Base-by-base conservation (phyloP, 352 stramenopile species). In the Globisporangium rhizosaccharum region DNA sequence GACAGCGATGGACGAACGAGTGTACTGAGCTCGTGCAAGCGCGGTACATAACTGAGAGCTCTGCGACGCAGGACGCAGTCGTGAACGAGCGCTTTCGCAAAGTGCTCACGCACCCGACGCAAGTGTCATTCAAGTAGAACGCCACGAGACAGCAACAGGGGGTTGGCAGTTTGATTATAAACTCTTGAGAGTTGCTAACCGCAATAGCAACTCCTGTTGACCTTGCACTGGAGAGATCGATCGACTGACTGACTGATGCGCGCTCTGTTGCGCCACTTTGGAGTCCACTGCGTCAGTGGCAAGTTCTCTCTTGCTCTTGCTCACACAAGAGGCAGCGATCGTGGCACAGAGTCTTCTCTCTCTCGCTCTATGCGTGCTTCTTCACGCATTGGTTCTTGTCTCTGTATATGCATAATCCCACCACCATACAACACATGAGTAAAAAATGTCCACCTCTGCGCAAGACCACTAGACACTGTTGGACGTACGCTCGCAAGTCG, bases 401-500 rank as follows among this genome's bases (percentile, higher is more conserved):
- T 56, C 78, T 88, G 26, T 8, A 58, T 28, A 48, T 9, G 20
- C 14, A 37, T 5, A n/a, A 54, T 20, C 55, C 30, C 30, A 57
- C 28, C 28, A 25, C 20, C 44, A 48, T 36, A 36, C 30, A 36
- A 36, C 0, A 36, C 30, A 36, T 36, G 2, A 36, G 30, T 36
- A 1, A 36, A 36, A 36, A 5, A 5, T 10, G 30, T 36, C 30
- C 30, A 36, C 23, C 23, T 23, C 23, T 23, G 23, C 23, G 23
- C 23, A 23, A 23, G 23, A 23, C 23, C 23, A 23, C 23, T 23
- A 15, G 5, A 30, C 18, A 36, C 6, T n/a, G 55, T 23, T 7
- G 47, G 20, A 68, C 78, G 63, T 68, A 90, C 79, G 67, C 70
- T 84, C 79, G 76, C 62, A 97, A 63, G 57, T 97, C 89, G 58